Evolutionary conservation across 192 early-diverging fungal genomes (phyloP).

Genomic region (Podila epicladia): DNA sequence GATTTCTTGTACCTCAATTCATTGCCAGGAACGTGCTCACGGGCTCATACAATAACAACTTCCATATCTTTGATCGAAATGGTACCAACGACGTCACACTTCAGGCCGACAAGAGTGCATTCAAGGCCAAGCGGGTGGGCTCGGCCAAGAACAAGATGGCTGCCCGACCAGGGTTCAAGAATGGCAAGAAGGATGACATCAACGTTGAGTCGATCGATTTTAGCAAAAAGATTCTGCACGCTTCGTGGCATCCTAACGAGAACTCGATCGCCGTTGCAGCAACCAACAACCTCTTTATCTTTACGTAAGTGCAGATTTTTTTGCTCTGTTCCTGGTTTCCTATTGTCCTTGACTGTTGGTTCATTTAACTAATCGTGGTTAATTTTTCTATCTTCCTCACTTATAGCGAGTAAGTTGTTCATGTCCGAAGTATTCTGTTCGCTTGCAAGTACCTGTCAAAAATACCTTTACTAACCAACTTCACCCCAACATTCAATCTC

Average conservation of each 20-base stretch:
- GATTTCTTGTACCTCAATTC: not conserved
- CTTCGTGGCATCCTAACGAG: slow-evolving; percentile 98
- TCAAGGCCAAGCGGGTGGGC: slow-evolving; percentile 92
- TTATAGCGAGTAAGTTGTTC: no score
- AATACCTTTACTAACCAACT: no score
- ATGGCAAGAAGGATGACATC: slow-evolving; percentile 74
- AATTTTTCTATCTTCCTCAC: no score
- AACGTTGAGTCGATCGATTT: slow-evolving; percentile 92
- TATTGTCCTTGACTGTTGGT: not conserved
- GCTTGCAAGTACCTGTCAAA: no score
- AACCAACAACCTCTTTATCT: slow-evolving; percentile 99
- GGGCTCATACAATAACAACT: slow-evolving; percentile 99
- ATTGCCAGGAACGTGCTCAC: slow-evolving; percentile 79
- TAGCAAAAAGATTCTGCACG: slow-evolving; percentile 97
- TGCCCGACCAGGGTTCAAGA: slow-evolving; percentile 43
- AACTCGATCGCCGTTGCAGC: slow-evolving; percentile 98
- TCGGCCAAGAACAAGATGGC: slow-evolving; percentile 81
- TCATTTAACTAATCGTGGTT: not conserved
- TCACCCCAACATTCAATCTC: no score
- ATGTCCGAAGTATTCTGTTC: no score
- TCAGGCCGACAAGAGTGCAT: slow-evolving; percentile 98
- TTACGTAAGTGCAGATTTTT: slow-evolving; percentile 62
- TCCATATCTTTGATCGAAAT: slow-evolving; percentile 92
- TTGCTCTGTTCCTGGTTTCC: not conserved
- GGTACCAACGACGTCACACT: slow-evolving; percentile 85